Evolutionary conservation across 495 filamentous ascomycete genomes (phyloP).

Genomic region (Trichoderma asperelloides): DNA sequence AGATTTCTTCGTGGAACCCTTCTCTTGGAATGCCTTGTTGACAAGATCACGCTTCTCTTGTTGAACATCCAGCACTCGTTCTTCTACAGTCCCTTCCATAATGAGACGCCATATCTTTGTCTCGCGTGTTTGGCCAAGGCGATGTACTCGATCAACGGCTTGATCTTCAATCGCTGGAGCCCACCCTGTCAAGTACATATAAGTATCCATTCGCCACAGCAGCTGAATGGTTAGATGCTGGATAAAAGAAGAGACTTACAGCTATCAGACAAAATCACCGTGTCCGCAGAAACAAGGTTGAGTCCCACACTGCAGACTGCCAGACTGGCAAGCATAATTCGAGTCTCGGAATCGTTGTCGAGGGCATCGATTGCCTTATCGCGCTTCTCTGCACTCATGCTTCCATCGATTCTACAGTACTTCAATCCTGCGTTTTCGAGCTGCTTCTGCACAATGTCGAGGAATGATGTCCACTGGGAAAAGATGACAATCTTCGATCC

Average conservation of each 20-base stretch:
- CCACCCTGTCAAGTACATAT: constrained; percentile 52
- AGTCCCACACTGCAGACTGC: constrained; percentile 80
- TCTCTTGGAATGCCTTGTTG: constrained; percentile 64
- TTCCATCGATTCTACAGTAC: constrained; percentile 75
- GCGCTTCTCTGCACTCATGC: constrained; percentile 57
- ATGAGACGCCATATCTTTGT: constrained; percentile 75
- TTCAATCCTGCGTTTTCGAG: constrained; percentile 51
- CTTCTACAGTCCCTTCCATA: constrained; percentile 79
- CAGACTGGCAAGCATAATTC: constrained; percentile 74
- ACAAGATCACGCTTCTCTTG: constrained; percentile 72
- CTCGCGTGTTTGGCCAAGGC: constrained; percentile 72
- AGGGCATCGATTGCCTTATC: constrained; percentile 62
- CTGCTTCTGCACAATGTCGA: constrained; percentile 67
- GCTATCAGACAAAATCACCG: constrained; percentile 73
- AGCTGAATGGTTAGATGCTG: not conserved
- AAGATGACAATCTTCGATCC: constrained; percentile 82
- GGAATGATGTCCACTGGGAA: constrained; percentile 88
- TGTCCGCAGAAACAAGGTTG: constrained; percentile 82
- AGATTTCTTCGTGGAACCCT: constrained; percentile 32
- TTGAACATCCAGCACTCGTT: constrained; percentile 75
- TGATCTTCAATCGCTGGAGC: constrained; percentile 91
- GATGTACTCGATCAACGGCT: constrained; percentile 82
- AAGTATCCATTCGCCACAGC: not conserved
- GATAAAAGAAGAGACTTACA: constrained; percentile 31
- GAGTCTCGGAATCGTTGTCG: constrained; percentile 57